These are phyloP conservation scores for Massarina eburnea DNA, from an alignment of 2,329 filamentous ascomycete species.

Conservation along the genomic window DNA sequence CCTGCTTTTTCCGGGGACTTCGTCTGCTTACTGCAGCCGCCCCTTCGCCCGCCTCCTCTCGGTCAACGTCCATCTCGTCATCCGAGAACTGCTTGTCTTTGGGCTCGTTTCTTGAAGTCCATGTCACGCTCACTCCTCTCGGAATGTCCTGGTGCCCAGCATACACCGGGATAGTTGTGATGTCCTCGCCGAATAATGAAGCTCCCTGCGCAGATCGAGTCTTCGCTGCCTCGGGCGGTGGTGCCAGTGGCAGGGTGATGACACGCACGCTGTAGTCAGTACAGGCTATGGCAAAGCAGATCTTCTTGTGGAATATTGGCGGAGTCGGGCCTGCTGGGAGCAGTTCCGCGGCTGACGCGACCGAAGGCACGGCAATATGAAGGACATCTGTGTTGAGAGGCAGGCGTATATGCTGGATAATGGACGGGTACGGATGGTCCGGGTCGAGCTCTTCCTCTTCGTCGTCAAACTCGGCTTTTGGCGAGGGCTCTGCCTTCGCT, in stretches of 20 bases:
- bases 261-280: conserved; percentile 59
- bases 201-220: conserved; percentile 21
- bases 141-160: conserved; percentile 55
- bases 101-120: conserved; percentile 43
- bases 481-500: conserved; percentile 15
- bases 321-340: conserved; percentile 44
- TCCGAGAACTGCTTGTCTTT: conserved; percentile 17
- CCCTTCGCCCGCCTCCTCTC: conserved; percentile 18
- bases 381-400: conserved; percentile 56
- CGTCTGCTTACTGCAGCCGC: conserved; percentile 17
- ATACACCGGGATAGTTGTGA: conserved; percentile 50
- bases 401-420: conserved; percentile 59
- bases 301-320: conserved; percentile 50
- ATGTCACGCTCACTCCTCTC: conserved; percentile 55
- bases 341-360: conserved; percentile 35
- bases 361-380: conserved; percentile 53
- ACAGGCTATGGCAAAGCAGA: conserved; percentile 58
- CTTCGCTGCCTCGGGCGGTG: conserved; percentile 49
- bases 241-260: conserved; percentile 56
- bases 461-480: conserved; percentile 51
- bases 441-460: conserved; percentile 62
- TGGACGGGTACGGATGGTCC: conserved; percentile 55
- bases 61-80: conserved; percentile 42
- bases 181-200: conserved; percentile 47
- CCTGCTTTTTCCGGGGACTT: conserved; percentile 23